A percentile compares a stretch with the other conserved stretches of the same genome.
Evolutionary conservation across 495 filamentous ascomycete genomes (phyloP).

Genomic region (Collariella sp.): DNA sequence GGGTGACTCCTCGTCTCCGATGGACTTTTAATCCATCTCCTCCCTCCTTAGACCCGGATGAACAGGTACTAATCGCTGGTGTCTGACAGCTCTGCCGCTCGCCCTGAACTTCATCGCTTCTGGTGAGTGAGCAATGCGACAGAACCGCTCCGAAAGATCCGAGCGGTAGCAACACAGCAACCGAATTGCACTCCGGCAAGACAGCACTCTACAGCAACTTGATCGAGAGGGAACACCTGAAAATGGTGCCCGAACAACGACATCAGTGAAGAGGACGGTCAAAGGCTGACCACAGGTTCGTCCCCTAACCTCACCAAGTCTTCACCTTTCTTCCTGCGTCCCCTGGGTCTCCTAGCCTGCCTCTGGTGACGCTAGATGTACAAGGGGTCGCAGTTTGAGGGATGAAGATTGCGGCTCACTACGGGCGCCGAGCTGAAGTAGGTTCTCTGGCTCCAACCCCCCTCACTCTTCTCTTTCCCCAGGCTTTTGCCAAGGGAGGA

Average conservation of each 20-base stretch:
- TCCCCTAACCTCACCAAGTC: conserved; percentile 24
- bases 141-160: conserved; percentile 18
- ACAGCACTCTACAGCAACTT: neutral
- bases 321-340: conserved; percentile 6
- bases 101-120: conserved; percentile 76
- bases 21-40: neutral
- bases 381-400: conserved; percentile 1
- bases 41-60: neutral
- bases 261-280: neutral
- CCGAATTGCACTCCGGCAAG: conserved; percentile 2
- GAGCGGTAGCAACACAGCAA: conserved; percentile 35
- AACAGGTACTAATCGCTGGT: conserved; percentile 11
- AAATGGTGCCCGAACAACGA: neutral
- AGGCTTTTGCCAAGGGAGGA: conserved; percentile 2
- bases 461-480: conserved; percentile 9
- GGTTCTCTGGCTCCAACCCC: conserved; percentile 41
- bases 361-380: neutral
- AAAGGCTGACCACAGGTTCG: conserved; percentile 21
- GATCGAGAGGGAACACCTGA: neutral
- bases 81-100: conserved; percentile 53
- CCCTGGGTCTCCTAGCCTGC: neutral
- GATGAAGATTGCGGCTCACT: conserved; percentile 60
- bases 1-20: conserved; percentile 2
- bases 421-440: conserved; percentile 64
- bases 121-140: conserved; percentile 51